Evolutionary conservation across 257 asterid genomes (phyloP).

Genomic region (Phtheirospermum japonicum): DNA sequence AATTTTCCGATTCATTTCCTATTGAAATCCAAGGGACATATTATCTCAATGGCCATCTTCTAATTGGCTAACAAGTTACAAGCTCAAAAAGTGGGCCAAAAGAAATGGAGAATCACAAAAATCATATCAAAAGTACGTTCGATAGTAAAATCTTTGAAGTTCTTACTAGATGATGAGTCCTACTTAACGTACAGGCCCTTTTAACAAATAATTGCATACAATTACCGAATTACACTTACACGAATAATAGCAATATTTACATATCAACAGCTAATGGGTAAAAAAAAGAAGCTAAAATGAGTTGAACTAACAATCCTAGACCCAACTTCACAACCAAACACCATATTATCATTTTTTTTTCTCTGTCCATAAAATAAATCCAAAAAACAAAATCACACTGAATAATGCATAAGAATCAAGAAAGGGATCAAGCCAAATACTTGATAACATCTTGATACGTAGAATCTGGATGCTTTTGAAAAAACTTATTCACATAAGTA

Average conservation of each 20-base stretch:
- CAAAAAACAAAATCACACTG: conserved; percentile 5
- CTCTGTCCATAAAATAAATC: conserved; percentile 4
- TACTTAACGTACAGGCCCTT: neutral
- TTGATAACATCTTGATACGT: conserved; percentile 68
- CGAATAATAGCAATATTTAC: neutral
- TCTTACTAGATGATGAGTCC: neutral
- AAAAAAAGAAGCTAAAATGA: too few species aligned
- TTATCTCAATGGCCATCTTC: neutral
- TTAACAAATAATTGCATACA: neutral
- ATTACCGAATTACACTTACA: neutral
- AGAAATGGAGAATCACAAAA: conserved; percentile 8
- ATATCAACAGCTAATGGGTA: too few species aligned
- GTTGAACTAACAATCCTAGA: too few species aligned
- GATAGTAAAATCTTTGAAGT: neutral
- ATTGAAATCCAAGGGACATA: neutral
- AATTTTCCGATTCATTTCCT: neutral
- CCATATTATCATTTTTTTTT: neutral
- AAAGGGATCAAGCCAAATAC: conserved; percentile 37
- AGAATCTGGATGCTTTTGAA: conserved; percentile 65
- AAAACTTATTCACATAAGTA: conserved; percentile 63
- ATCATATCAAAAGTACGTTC: conserved; percentile 1
- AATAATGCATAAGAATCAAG: conserved; percentile 12
- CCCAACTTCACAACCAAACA: too few species aligned
- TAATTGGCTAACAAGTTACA: neutral
- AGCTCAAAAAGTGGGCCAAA: neutral